Percentiles rank a stretch among this genome's conserved stretches.
Conservation (phyloP, 805 yeast species). For the Candida ortonii region DNA sequence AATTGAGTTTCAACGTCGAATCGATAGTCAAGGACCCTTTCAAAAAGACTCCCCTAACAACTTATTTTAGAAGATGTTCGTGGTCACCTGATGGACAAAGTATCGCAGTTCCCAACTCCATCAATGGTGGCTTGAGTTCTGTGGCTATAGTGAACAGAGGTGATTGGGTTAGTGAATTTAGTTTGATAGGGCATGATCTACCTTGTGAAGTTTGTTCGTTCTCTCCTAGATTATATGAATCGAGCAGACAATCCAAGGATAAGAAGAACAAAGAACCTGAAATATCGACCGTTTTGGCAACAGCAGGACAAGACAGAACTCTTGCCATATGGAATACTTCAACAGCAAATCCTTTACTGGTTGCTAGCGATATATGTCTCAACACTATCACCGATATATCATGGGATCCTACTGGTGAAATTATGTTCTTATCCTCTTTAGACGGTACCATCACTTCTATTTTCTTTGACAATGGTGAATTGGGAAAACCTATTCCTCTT, state of each 20-base stretch:
- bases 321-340: slow-evolving; percentile 86
- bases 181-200: slow-evolving; percentile 78
- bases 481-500: slow-evolving; percentile 59
- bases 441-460: slow-evolving; percentile 80
- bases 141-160: slow-evolving; percentile 75
- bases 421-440: slow-evolving; percentile 71
- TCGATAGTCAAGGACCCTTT: slow-evolving; percentile 82
- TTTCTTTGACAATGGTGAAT: slow-evolving; percentile 58
- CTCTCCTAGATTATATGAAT: slow-evolving; percentile 63
- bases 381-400: slow-evolving; percentile 84
- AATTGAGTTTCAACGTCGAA: slow-evolving; percentile 82
- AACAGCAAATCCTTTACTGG: slow-evolving; percentile 71
- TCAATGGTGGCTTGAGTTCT: slow-evolving; percentile 77
- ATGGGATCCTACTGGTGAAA: slow-evolving; percentile 82
- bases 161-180: slow-evolving; percentile 71
- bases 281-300: slow-evolving; percentile 74
- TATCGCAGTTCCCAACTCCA: slow-evolving; percentile 82
- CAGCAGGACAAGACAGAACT: slow-evolving; percentile 92
- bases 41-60: slow-evolving; percentile 82
- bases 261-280: slow-evolving; percentile 23
- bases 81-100: slow-evolving; percentile 93
- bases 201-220: slow-evolving; percentile 81
- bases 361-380: slow-evolving; percentile 69
- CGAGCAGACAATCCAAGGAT: slow-evolving; percentile 12
- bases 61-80: slow-evolving; percentile 81